Base-by-base conservation (phyloP, 2,329 filamentous ascomycete genomes). In the Alternaria consortialis region DNA sequence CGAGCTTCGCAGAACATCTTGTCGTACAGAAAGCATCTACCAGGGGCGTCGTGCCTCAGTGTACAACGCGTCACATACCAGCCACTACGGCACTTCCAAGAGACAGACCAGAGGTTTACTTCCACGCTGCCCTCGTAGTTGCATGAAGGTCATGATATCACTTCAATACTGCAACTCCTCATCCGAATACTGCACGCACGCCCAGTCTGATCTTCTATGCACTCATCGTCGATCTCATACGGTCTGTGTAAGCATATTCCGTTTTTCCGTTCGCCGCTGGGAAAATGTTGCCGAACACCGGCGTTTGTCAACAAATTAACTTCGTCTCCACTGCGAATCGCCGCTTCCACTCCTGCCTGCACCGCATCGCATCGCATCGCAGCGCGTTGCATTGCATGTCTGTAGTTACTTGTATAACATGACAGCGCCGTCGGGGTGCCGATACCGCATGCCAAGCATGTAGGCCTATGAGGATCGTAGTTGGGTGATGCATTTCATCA, bases 331-430 rank as follows among this genome's bases (percentile, higher is more conserved):
- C 20, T 50, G 46, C 34, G 13, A 37, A 23, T 50, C 32, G 46
- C 46, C 46, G 46, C 32, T 50, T 50, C 37, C 7, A 11, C 13
- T 17, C 31, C 46, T 48, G 25, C 39, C 39, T 15, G 39, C 20
- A 15, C 36, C 20, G 46, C 20, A 15, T 48, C 20, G 46, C 46
- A 48, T 48, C 29, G 9, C 44, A 47, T 17, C 31, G 44, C 44
- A 48, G 44, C 29, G 46, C 46, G 31, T 50, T 37, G 46, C 46
- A 50, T 50, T 50, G 46, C 46, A 50, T 50, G 9, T 23, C 46
- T 37, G 13, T 25, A 27, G 46, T 50, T 31, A 50, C 20, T n/a
- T 25, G 46, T 50, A 15, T 31, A 11, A 50, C 46, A 3, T 27
- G 46, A 50, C 20, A 50, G 34, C 31, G 31, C 46, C 46, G 46